A percentile compares a stretch with the other conserved stretches of the same genome.
Evolutionary conservation across 1,284 basidiomycete species (phyloP).

Genomic region (Marasmius fiardii): DNA sequence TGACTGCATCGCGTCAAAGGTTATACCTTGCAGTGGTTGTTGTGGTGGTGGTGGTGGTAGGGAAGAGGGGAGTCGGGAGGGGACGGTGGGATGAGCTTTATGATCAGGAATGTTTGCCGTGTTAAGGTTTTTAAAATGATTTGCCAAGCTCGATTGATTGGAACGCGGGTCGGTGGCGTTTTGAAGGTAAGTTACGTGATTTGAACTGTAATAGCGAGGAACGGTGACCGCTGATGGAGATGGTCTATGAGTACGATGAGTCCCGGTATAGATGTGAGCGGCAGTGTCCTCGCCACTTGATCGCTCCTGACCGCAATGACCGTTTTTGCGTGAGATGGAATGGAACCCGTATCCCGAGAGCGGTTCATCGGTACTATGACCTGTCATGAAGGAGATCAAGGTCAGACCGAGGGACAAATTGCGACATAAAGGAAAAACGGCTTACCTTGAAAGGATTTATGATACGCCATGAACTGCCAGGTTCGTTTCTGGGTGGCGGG

Average conservation of each 20-base stretch:
- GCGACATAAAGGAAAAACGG: neutral
- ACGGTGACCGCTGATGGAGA: neutral
- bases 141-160: constrained; percentile 1
- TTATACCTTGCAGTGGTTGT: neutral
- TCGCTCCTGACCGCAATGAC: neutral
- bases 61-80: neutral
- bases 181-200: constrained; percentile 2
- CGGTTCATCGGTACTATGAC: neutral
- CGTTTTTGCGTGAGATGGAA: neutral
- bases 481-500: neutral
- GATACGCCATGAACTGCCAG: neutral
- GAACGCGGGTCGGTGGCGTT: neutral
- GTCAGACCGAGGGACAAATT: neutral
- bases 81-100: neutral
- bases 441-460: constrained; percentile 3
- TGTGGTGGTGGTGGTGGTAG: neutral
- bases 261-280: neutral
- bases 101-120: neutral
- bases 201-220: constrained; percentile 1
- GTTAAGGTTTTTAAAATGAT: constrained; percentile 1
- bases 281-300: neutral
- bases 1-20: neutral
- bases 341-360: neutral
- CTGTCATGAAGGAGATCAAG: neutral
- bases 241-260: too few species aligned